Evolutionary conservation across 805 yeast genomes (phyloP).

Genomic region (Pichia heedii): DNA sequence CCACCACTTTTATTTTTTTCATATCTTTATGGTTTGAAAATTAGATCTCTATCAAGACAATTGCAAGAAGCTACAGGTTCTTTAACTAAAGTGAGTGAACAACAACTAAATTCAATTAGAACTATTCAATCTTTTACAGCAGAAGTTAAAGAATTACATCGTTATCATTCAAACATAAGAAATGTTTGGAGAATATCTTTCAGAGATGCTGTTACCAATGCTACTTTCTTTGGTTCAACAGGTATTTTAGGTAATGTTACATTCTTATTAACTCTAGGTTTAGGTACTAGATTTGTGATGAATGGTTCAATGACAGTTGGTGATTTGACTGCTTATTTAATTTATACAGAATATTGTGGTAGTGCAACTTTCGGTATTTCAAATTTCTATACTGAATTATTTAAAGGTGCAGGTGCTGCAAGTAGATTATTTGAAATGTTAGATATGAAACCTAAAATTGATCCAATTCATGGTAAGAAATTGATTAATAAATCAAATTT

Average conservation of each 20-base stretch:
- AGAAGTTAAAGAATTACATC: conserved; percentile 66
- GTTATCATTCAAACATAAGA: conserved; percentile 65
- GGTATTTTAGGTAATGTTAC: conserved; percentile 80
- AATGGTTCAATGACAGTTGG: conserved; percentile 73
- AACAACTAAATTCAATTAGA: conserved; percentile 73
- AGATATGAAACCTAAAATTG: conserved; percentile 69
- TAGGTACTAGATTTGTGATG: conserved; percentile 76
- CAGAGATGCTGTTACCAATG: conserved; percentile 74
- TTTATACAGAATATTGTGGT: conserved; percentile 94
- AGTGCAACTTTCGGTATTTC: conserved; percentile 86
- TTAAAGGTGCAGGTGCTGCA: conserved; percentile 97
- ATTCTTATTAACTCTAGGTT: conserved; percentile 60
- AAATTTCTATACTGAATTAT: conserved; percentile 83
- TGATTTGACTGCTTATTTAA: conserved; percentile 84
- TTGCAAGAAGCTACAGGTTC: conserved; percentile 83
- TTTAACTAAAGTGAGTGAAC: conserved; percentile 85
- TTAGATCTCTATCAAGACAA: conserved; percentile 63
- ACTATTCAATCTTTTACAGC: conserved; percentile 91
- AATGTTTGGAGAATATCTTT: conserved; percentile 61
- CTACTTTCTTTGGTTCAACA: conserved; percentile 70
- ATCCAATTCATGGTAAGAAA: conserved; percentile 53
- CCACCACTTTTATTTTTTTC: conserved; percentile 85
- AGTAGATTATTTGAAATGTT: conserved; percentile 81
- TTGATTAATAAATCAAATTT: conserved; percentile 18
- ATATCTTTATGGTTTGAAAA: conserved; percentile 70